These are phyloP conservation scores for Diaporthe australafricana DNA, from an alignment of 2,329 filamentous ascomycete genomes.

Conservation along the genomic window DNA sequence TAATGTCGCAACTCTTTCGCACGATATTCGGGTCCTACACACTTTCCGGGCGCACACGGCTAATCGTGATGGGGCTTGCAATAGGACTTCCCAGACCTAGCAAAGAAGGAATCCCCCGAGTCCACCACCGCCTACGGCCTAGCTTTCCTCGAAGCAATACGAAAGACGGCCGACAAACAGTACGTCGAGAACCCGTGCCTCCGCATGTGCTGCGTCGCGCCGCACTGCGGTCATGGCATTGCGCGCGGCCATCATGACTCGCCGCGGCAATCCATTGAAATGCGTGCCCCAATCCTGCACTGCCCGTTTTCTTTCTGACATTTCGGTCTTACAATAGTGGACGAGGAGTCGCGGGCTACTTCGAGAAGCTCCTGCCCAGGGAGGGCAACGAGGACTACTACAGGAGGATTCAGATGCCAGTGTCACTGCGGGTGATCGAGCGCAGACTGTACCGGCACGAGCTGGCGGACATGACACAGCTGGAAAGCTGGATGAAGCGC, in stretches of 20 bases:
- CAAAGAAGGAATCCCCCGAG: conserved; percentile 71
- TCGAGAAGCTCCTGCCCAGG: conserved; percentile 77
- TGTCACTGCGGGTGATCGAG: conserved; percentile 83
- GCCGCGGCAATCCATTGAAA: conserved; percentile 5
- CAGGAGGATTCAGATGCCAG: conserved; percentile 78
- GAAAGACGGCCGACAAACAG: conserved; percentile 84
- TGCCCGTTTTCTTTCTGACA: conserved; percentile 33
- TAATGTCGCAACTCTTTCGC: conserved; percentile 1
- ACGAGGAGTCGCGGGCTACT: conserved; percentile 79
- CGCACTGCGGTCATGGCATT: conserved; percentile 16
- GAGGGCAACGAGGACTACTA: conserved; percentile 80
- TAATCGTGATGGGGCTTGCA: conserved; percentile 28
- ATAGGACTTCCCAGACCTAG: conserved; percentile 58
- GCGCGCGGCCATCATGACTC: conserved; percentile 15
- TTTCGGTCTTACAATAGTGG: conserved; percentile 61
- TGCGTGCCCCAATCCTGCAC: conserved; percentile 2
- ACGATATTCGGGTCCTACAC: neutral
- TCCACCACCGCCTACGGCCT: conserved; percentile 79
- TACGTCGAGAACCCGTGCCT: conserved; percentile 55
- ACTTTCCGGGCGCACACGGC: conserved; percentile 5
- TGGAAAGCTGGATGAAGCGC: conserved; percentile 89
- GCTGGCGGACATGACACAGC: conserved; percentile 76
- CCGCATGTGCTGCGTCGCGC: conserved; percentile 4
- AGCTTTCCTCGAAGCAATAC: conserved; percentile 80
- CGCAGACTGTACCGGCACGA: conserved; percentile 75